Conservation (phyloP, 306 rosid genomes). For the Cicer bijugum region DNA sequence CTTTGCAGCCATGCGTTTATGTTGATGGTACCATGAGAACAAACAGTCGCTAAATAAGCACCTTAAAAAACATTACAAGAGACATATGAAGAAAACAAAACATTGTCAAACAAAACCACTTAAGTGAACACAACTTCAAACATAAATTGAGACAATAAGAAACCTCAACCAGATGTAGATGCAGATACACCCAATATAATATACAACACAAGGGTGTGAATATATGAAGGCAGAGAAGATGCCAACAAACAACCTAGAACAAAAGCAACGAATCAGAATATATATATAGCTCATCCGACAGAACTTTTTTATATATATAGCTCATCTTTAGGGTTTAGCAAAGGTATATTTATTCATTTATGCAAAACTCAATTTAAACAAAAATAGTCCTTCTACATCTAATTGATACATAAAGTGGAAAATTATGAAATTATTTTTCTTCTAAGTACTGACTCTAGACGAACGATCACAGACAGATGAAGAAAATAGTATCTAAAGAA, state of each 20-base stretch:
- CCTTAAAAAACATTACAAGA: not conserved
- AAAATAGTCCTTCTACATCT: too few relatives aligned
- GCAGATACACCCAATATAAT: too few relatives aligned
- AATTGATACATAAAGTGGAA: too few relatives aligned
- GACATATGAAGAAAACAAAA: not conserved
- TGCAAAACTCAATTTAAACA: not conserved
- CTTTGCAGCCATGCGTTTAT: not conserved
- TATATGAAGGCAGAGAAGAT: too few relatives aligned
- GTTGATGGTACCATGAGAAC: not conserved
- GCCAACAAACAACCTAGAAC: too few relatives aligned
- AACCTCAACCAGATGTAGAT: too few relatives aligned
- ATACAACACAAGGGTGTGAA: too few relatives aligned
- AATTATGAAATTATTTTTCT: too few relatives aligned
- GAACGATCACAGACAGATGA: not conserved
- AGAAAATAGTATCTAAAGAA: constrained; percentile 14
- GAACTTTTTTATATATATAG: not conserved
- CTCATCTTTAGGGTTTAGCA: not conserved
- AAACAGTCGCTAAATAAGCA: not conserved
- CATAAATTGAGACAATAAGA: not conserved
- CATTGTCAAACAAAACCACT: not conserved
- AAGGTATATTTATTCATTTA: not conserved
- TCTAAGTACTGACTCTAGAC: too few relatives aligned
- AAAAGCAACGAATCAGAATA: too few relatives aligned
- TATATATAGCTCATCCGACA: too few relatives aligned
- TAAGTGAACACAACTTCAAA: too few relatives aligned